phyloP scores from a whole-genome alignment of 2,329 filamentous ascomycete species.

The Colletotrichum sp. region DNA sequence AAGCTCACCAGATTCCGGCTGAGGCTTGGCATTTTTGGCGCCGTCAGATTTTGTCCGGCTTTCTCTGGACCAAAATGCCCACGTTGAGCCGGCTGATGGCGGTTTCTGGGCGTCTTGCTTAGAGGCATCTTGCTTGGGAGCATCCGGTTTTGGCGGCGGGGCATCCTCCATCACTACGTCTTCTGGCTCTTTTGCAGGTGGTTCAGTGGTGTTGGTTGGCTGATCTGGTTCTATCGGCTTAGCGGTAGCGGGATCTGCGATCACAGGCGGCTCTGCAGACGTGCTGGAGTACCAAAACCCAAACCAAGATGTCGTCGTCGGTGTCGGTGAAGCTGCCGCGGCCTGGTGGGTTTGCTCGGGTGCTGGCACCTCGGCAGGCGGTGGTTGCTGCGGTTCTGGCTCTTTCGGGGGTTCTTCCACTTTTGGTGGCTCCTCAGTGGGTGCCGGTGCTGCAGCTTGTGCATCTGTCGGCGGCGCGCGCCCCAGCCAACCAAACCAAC shows the following conservation, averaged over 20 bases:
- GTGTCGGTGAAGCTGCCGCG: slow-evolving; percentile 16
- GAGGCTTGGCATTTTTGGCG: slow-evolving; percentile 25
- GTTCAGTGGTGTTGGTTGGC: slow-evolving; percentile 2
- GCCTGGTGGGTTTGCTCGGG: slow-evolving; percentile 19
- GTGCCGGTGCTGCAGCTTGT: not conserved
- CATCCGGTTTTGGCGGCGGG: slow-evolving; percentile 29
- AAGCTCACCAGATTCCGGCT: slow-evolving; percentile 53
- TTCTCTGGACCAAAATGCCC: slow-evolving; percentile 82
- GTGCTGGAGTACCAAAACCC: slow-evolving; percentile 40
- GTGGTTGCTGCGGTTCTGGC: not conserved
- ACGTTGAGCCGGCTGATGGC: slow-evolving; percentile 68
- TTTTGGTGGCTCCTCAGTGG: slow-evolving; percentile 10
- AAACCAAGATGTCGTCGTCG: slow-evolving; percentile 43
- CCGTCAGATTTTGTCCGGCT: slow-evolving; percentile 38
- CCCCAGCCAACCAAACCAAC: slow-evolving; percentile 62
- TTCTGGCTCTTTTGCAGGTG: slow-evolving; percentile 33
- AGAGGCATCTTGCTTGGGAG: slow-evolving; percentile 24
- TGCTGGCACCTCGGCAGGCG: not conserved
- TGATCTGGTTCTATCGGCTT: slow-evolving; percentile 15
- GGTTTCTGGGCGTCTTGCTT: slow-evolving; percentile 31
- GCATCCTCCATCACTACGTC: slow-evolving; percentile 51
- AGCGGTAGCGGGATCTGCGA: slow-evolving; percentile 1
- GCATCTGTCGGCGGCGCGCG: slow-evolving; percentile 27
- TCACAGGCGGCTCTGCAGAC: slow-evolving; percentile 6
- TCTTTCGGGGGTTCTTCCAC: slow-evolving; percentile 17